Evolutionary conservation across 2,329 filamentous ascomycete genomes (phyloP).

Genomic region (Alternaria metachromatica): DNA sequence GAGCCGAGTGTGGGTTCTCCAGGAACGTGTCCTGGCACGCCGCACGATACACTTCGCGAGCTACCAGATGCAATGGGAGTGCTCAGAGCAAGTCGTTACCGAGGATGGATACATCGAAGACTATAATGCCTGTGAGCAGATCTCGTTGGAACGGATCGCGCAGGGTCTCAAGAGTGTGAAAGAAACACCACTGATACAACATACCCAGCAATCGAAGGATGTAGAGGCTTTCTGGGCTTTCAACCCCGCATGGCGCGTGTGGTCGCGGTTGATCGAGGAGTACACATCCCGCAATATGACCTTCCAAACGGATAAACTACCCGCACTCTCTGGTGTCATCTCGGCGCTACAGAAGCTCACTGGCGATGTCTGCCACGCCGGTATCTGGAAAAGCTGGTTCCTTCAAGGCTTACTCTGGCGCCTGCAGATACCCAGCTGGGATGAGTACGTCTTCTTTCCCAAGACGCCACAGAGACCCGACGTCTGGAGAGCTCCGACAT

Average conservation of each 20-base stretch:
- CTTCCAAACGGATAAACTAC: constrained; percentile 11
- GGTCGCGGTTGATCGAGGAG: constrained; percentile 6
- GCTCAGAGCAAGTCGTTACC: not conserved
- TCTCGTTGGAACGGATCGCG: not conserved
- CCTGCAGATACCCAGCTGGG: constrained; percentile 1
- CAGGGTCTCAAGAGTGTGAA: not conserved
- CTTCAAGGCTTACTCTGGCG: constrained; percentile 12
- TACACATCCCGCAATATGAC: constrained; percentile 16
- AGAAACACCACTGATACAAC: not conserved
- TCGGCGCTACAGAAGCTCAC: constrained; percentile 6
- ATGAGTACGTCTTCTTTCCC: not conserved
- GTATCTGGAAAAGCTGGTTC: constrained; percentile 14
- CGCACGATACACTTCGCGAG: constrained; percentile 7
- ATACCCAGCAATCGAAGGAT: no score
- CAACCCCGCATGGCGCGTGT: not conserved
- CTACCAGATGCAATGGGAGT: constrained; percentile 18
- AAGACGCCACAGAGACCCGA: not conserved
- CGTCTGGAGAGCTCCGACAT: constrained; percentile 10
- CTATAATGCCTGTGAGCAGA: not conserved
- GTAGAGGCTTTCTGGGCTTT: no score
- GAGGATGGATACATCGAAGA: not conserved
- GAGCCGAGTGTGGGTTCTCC: constrained; percentile 7
- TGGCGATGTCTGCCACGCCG: constrained; percentile 12
- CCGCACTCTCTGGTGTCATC: constrained; percentile 10
- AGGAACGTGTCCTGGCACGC: constrained; percentile 6